phyloP scores from a whole-genome alignment of 148 eudicot species.

The Talinum fruticosum region DNA sequence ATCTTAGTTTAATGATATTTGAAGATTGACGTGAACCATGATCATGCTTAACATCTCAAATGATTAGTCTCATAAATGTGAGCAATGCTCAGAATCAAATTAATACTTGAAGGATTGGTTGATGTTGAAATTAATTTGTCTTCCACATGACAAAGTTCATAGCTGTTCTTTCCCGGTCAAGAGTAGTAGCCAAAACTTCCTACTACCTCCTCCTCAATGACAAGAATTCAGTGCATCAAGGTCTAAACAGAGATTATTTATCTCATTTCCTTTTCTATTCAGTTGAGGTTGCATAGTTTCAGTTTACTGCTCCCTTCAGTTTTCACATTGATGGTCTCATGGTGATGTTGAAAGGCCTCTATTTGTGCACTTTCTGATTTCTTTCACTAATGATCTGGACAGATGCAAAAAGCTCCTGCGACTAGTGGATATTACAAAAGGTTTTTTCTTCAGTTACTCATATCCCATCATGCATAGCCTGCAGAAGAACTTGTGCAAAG shows the following conservation, averaged over 20 bases:
- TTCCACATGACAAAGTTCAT: not conserved
- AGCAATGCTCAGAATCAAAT: not conserved
- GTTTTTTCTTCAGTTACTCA: slow-evolving; percentile 86
- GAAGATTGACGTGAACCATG: not conserved
- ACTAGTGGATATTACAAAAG: slow-evolving; percentile 76
- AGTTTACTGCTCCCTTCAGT: not conserved
- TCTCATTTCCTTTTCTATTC: not conserved
- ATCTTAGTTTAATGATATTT: not conserved
- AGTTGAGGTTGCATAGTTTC: not conserved
- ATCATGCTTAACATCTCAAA: not conserved
- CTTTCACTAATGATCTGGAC: slow-evolving; percentile 26
- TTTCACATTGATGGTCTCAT: not conserved
- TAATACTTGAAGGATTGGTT: not conserved
- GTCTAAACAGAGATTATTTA: not conserved
- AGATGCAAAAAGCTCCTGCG: slow-evolving; percentile 86
- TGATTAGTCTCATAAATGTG: not conserved
- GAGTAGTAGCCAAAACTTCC: not conserved
- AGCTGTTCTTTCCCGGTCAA: not conserved
- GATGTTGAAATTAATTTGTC: not conserved
- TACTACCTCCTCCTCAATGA: not conserved
- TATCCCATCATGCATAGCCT: slow-evolving; percentile 79
- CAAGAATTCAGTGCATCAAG: not conserved
- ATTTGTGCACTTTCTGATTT: slow-evolving; percentile 29
- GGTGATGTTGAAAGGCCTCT: not conserved
- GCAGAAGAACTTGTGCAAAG: slow-evolving; percentile 60